phyloP scores from a whole-genome alignment of 1,284 basidiomycete species.

The Lentinus polychrous region DNA sequence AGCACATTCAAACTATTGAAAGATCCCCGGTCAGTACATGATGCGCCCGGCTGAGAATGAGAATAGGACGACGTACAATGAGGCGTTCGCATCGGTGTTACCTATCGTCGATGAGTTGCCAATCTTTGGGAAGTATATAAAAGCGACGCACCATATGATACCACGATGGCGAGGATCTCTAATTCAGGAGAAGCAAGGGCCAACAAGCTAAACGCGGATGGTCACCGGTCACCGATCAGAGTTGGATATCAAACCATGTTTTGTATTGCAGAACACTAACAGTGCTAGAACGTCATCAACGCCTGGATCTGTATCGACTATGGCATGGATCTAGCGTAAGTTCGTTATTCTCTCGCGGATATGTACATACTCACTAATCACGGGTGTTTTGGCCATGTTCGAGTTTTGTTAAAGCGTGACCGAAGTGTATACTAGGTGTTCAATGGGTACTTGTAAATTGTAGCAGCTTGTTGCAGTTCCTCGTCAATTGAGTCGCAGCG shows the following conservation, averaged over 20 bases:
- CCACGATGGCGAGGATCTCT: conserved; percentile 70
- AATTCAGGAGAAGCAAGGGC: conserved; percentile 73
- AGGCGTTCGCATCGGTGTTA: conserved; percentile 61
- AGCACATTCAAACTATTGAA: conserved; percentile 66
- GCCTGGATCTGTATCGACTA: conserved; percentile 83
- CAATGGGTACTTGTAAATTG: too few species aligned
- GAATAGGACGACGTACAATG: conserved; percentile 49
- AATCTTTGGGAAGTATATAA: neutral
- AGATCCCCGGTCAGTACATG: neutral
- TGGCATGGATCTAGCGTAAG: conserved; percentile 9
- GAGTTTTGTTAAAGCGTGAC: too few species aligned
- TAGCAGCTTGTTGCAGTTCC: too few species aligned
- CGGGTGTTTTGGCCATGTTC: conserved; percentile 28
- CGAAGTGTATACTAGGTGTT: too few species aligned
- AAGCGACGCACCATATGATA: conserved; percentile 59
- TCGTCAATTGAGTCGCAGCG: too few species aligned
- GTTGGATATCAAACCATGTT: too few species aligned
- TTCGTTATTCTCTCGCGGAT: neutral
- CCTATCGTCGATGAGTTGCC: conserved; percentile 33
- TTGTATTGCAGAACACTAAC: conserved; percentile 16
- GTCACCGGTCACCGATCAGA: too few species aligned
- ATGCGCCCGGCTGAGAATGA: neutral
- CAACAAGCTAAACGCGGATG: conserved; percentile 36
- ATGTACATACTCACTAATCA: conserved; percentile 44
- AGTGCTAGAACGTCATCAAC: conserved; percentile 88